phyloP scores from a whole-genome alignment of 192 early-diverging fungal genomes.

The Gigaspora rosea region DNA sequence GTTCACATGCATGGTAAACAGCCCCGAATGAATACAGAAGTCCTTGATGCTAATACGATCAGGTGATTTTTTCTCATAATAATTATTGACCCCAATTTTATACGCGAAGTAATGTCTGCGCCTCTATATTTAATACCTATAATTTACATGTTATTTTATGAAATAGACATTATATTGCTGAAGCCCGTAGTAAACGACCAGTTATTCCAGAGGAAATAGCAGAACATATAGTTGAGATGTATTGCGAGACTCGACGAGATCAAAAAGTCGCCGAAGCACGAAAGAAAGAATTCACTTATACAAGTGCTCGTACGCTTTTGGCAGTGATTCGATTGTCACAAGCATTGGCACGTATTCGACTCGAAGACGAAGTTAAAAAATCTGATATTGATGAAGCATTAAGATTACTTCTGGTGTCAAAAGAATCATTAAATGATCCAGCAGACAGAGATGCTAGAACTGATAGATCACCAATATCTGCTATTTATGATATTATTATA shows the following conservation, averaged over 20 bases:
- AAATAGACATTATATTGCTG: constrained; percentile 83
- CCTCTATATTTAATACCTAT: neutral
- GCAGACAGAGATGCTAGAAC: constrained; percentile 41
- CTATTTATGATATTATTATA: constrained; percentile 80
- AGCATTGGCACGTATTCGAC: constrained; percentile 80
- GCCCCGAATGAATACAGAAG: constrained; percentile 61
- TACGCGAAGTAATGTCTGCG: neutral
- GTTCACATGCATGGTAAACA: constrained; percentile 88
- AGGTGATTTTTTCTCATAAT: constrained; percentile 44
- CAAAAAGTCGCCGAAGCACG: constrained; percentile 54
- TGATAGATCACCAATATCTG: constrained; percentile 56
- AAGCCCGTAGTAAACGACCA: constrained; percentile 74
- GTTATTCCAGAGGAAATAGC: constrained; percentile 72
- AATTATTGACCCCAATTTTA: neutral
- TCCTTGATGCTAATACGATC: constrained; percentile 76
- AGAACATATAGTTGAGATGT: constrained; percentile 86
- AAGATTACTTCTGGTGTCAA: constrained; percentile 88
- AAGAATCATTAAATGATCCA: constrained; percentile 76
- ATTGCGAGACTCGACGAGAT: constrained; percentile 73
- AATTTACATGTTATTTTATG: neutral
- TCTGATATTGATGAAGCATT: constrained; percentile 88
- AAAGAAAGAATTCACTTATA: constrained; percentile 74
- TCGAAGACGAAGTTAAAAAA: constrained; percentile 62
- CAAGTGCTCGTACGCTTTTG: constrained; percentile 83
- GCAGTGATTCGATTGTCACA: constrained; percentile 83